A percentile compares a stretch with the other conserved stretches of the same genome.
phyloP scores from a whole-genome alignment of 257 asterid genomes.

The Coffea eugenioides region DNA sequence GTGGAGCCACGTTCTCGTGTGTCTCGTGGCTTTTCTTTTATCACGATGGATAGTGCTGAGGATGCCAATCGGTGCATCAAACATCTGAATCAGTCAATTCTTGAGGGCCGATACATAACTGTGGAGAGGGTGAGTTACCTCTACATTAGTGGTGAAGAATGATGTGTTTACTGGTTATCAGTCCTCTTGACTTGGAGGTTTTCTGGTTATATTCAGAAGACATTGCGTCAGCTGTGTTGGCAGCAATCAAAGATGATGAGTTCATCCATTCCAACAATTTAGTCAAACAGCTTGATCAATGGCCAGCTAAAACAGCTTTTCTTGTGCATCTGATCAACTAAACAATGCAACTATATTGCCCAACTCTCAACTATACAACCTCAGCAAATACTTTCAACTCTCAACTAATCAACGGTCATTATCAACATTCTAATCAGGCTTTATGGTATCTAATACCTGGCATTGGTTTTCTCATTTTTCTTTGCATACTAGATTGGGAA shows the following conservation, averaged over 20 bases:
- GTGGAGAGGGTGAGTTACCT: conserved; percentile 44
- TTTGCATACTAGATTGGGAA: background rate
- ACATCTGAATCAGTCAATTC: conserved; percentile 88
- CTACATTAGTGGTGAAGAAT: conserved; percentile 28
- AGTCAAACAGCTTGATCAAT: conserved; percentile 55
- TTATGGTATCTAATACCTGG: conserved; percentile 84
- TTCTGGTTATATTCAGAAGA: conserved; percentile 97
- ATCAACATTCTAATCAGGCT: conserved; percentile 89
- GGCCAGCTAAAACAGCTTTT: conserved; percentile 60
- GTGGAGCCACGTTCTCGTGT: conserved; percentile 91
- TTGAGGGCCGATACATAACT: conserved; percentile 81
- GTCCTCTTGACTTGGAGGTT: conserved; percentile 86
- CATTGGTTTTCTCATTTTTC: conserved; percentile 33
- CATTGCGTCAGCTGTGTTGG: conserved; percentile 91
- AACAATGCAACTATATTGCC: conserved; percentile 84
- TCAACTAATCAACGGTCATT: conserved; percentile 91
- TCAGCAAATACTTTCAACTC: conserved; percentile 88
- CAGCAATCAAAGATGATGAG: conserved; percentile 98
- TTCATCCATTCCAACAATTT: conserved; percentile 84
- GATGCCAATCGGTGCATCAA: conserved; percentile 91
- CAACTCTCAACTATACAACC: conserved; percentile 79
- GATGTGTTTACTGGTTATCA: conserved; percentile 40
- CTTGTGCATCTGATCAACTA: conserved; percentile 85
- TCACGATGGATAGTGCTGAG: conserved; percentile 77
- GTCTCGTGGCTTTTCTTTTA: conserved; percentile 95